Conservation (phyloP, 192 early-diverging fungal genomes). For the Coemansia sp. region DNA sequence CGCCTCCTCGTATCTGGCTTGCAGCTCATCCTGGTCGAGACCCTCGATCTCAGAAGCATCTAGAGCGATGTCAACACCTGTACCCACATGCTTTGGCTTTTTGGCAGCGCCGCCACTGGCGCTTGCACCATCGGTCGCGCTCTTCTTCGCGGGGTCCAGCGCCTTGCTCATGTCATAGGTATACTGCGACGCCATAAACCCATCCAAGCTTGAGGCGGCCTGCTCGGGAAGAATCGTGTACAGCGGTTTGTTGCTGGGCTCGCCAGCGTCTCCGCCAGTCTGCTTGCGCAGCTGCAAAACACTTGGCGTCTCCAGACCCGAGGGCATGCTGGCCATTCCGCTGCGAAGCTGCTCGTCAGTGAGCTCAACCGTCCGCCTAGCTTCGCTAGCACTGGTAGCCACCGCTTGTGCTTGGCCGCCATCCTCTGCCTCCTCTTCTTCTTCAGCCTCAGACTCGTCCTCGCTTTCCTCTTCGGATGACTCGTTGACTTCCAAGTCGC, state of each 20-base stretch:
- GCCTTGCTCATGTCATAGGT: constrained; percentile 77
- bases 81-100: constrained; percentile 63
- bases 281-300: constrained; percentile 92
- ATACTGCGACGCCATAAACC: constrained; percentile 95
- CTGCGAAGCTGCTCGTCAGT: constrained; percentile 67
- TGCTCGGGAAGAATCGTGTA: constrained; percentile 89
- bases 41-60: constrained; percentile 91
- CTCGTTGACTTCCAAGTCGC: constrained; percentile 82
- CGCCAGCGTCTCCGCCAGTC: constrained; percentile 34
- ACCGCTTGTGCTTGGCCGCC: constrained; percentile 18
- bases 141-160: constrained; percentile 55
- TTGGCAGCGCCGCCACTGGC: constrained; percentile 8
- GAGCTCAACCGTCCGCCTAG: constrained; percentile 18
- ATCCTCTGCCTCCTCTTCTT: constrained; percentile 55
- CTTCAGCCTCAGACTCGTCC: constrained; percentile 69
- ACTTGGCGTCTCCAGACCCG: constrained; percentile 84
- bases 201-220: constrained; percentile 65
- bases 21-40: constrained; percentile 74
- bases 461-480: constrained; percentile 67
- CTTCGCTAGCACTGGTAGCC: constrained; percentile 55
- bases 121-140: neutral
- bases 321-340: constrained; percentile 57
- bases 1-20: constrained; percentile 79
- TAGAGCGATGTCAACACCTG: constrained; percentile 79
- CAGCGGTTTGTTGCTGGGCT: constrained; percentile 57